These are phyloP conservation scores for Evernia prunastri DNA, from an alignment of 495 filamentous ascomycete genomes.

Conservation along the genomic window DNA sequence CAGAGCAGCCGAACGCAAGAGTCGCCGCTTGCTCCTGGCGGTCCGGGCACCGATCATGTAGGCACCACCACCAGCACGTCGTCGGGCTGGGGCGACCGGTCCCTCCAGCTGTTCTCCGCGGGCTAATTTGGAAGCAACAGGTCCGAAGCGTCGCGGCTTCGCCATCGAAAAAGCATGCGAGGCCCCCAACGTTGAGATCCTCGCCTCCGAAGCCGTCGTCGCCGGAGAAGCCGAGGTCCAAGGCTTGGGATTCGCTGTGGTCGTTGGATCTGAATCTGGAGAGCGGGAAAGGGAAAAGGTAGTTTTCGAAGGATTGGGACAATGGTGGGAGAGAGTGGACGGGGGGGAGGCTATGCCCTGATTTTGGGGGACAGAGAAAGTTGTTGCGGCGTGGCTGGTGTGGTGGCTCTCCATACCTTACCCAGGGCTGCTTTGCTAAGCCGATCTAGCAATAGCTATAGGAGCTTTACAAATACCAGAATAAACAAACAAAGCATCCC, in stretches of 20 bases:
- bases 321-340: too few species aligned
- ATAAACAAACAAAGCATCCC: too few species aligned
- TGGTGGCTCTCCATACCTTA: too few species aligned
- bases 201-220: constrained; percentile 23
- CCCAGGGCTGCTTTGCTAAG: too few species aligned
- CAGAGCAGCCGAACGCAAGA: constrained; percentile 24
- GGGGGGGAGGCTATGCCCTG: neutral
- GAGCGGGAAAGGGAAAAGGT: constrained; percentile 20
- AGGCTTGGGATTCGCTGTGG: constrained; percentile 50
- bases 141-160: constrained; percentile 5
- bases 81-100: constrained; percentile 11
- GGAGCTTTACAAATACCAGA: too few species aligned
- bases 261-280: constrained; percentile 46
- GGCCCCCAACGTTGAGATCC: constrained; percentile 25
- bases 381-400: too few species aligned
- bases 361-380: neutral
- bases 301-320: neutral
- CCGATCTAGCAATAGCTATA: too few species aligned
- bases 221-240: constrained; percentile 24
- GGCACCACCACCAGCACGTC: constrained; percentile 15
- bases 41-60: constrained; percentile 35
- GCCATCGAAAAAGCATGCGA: constrained; percentile 18
- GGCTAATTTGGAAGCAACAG: constrained; percentile 18
- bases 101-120: neutral
- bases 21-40: constrained; percentile 10